These are phyloP conservation scores for Stramenopiles sp. DNA, from an alignment of 352 stramenopile species.

Conservation along the genomic window DNA sequence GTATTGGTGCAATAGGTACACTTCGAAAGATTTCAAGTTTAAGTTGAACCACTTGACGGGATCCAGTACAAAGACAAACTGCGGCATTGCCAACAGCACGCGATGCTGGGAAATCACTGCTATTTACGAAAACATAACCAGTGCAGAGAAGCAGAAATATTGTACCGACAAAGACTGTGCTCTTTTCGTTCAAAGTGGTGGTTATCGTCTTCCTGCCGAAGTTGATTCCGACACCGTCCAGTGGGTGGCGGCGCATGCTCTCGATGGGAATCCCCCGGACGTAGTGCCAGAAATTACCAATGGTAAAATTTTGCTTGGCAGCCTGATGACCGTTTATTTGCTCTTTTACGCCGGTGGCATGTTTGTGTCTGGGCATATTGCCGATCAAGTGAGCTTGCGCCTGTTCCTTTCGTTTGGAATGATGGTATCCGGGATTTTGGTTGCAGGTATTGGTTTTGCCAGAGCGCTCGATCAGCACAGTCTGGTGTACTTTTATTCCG, in stretches of 20 bases:
- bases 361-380: constrained; percentile 21
- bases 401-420: constrained; percentile 22
- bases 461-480: constrained; percentile 19
- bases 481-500: constrained; percentile 21
- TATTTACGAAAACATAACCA: not conserved
- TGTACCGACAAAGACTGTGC: not conserved
- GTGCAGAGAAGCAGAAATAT: not conserved
- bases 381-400: constrained; percentile 22
- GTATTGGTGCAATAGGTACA: not conserved
- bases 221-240: not conserved
- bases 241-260: not conserved
- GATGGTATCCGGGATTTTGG: constrained; percentile 17
- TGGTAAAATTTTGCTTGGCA: constrained; percentile 19
- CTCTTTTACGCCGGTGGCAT: constrained; percentile 21
- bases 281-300: constrained; percentile 10
- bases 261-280: not conserved
- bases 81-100: not conserved
- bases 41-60: not conserved
- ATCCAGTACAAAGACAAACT: not conserved
- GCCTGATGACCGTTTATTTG: constrained; percentile 23
- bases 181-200: not conserved
- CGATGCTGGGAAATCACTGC: not conserved
- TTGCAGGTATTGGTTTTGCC: constrained; percentile 20
- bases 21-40: not conserved
- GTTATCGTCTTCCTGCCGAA: not conserved